phyloP scores from a whole-genome alignment of 2,329 filamentous ascomycete genomes.

The Fusarium nelsonii region DNA sequence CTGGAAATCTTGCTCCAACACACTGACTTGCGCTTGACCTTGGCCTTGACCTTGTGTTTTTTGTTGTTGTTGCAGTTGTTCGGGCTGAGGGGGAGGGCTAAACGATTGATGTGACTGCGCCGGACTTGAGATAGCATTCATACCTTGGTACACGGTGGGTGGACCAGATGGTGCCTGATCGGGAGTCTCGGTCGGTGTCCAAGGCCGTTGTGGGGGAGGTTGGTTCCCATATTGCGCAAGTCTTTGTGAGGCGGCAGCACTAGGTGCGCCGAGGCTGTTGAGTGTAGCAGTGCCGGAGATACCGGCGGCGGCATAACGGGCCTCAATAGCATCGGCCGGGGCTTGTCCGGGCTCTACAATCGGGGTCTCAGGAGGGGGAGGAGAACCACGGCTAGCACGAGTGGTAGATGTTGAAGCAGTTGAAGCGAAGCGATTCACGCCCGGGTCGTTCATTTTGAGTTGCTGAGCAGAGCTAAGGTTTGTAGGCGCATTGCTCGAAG shows the following conservation, averaged over 20 bases:
- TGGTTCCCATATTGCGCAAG: slow-evolving; percentile 78
- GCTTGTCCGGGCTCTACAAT: slow-evolving; percentile 77
- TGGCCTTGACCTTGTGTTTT: slow-evolving; percentile 51
- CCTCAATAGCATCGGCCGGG: slow-evolving; percentile 87
- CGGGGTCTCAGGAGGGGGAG: slow-evolving; percentile 93
- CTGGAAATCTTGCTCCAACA: slow-evolving; percentile 88
- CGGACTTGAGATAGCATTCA: slow-evolving; percentile 73
- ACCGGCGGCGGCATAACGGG: slow-evolving; percentile 89
- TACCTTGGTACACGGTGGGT: slow-evolving; percentile 91
- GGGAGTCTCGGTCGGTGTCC: slow-evolving; percentile 94
- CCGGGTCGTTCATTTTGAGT: slow-evolving; percentile 56
- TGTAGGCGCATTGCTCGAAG: slow-evolving; percentile 51
- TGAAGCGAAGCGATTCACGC: slow-evolving; percentile 75
- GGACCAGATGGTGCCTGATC: slow-evolving; percentile 89
- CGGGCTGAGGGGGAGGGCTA: slow-evolving; percentile 57
- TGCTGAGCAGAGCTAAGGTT: slow-evolving; percentile 43
- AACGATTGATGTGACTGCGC: slow-evolving; percentile 51
- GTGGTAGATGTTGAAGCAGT: slow-evolving; percentile 95
- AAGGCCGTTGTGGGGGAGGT: slow-evolving; percentile 70
- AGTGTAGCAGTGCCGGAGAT: slow-evolving; percentile 89
- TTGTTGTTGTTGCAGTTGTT: slow-evolving; percentile 34
- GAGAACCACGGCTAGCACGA: slow-evolving; percentile 89
- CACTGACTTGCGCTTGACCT: slow-evolving; percentile 67
- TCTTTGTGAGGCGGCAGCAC: slow-evolving; percentile 84
- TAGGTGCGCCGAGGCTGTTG: slow-evolving; percentile 76